Evolutionary conservation across 495 filamentous ascomycete species (phyloP).

Genomic region (Evernia prunastri): DNA sequence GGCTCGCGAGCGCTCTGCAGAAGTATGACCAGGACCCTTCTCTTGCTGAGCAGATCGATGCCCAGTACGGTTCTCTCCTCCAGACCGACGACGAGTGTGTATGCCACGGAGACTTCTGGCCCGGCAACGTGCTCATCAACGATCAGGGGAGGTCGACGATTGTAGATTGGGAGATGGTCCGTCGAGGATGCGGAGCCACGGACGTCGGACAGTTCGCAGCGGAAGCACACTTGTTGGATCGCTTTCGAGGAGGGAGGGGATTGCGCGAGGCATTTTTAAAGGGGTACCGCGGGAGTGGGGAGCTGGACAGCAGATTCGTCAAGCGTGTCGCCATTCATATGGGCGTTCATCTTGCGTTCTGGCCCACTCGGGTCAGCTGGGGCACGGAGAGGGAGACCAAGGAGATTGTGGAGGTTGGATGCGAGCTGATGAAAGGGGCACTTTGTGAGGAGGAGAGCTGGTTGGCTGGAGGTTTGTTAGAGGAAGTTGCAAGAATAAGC

Average conservation of each 20-base stretch:
- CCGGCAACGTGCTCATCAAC: slow-evolving; percentile 24
- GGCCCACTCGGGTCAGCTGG: slow-evolving; percentile 30
- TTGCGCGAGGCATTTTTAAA: slow-evolving; percentile 29
- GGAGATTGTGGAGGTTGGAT: slow-evolving; percentile 27
- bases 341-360: slow-evolving; percentile 33
- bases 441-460: slow-evolving; percentile 19
- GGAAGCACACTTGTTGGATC: slow-evolving; percentile 35
- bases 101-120: slow-evolving; percentile 38
- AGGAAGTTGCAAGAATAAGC: slow-evolving; percentile 4
- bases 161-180: slow-evolving; percentile 36
- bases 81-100: slow-evolving; percentile 31
- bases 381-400: slow-evolving; percentile 29
- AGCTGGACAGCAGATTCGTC: slow-evolving; percentile 19
- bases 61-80: slow-evolving; percentile 28
- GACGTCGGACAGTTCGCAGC: slow-evolving; percentile 37
- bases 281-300: slow-evolving; percentile 19
- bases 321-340: slow-evolving; percentile 31
- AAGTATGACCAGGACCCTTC: slow-evolving; percentile 25
- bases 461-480: slow-evolving; percentile 8
- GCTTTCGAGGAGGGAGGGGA: slow-evolving; percentile 31
- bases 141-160: slow-evolving; percentile 23
- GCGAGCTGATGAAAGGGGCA: slow-evolving; percentile 22
- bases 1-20: slow-evolving; percentile 22
- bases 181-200: slow-evolving; percentile 31
- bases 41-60: slow-evolving; percentile 28